Conservation (phyloP, 495 filamentous ascomycete species). For the Xylaria acuta region DNA sequence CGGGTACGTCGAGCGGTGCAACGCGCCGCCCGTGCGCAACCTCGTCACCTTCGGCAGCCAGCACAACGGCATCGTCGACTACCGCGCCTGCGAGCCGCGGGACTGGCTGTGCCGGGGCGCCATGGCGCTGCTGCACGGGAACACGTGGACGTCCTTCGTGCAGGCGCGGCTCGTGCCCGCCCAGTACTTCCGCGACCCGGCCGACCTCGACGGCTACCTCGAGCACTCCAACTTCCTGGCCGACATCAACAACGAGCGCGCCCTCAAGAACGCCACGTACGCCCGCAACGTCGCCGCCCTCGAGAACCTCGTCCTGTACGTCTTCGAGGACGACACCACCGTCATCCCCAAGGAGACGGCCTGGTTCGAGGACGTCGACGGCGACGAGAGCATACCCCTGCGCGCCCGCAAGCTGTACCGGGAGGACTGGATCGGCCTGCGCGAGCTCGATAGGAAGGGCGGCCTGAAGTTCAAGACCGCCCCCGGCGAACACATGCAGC, state of each 20-base stretch:
- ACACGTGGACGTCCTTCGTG: constrained; percentile 77
- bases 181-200: constrained; percentile 88
- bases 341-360: constrained; percentile 90
- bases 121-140: constrained; percentile 71
- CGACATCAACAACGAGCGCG: constrained; percentile 96
- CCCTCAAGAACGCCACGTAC: constrained; percentile 74
- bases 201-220: constrained; percentile 74
- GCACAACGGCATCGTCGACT: constrained; percentile 91
- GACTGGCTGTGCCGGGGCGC: constrained; percentile 85
- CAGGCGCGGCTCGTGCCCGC: constrained; percentile 86
- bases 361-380: constrained; percentile 90
- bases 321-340: constrained; percentile 86
- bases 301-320: constrained; percentile 84
- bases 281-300: constrained; percentile 70
- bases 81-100: constrained; percentile 64
- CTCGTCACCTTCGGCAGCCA: constrained; percentile 92
- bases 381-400: constrained; percentile 69
- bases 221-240: constrained; percentile 91
- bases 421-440: constrained; percentile 95
- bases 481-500: constrained; percentile 82
- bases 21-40: constrained; percentile 76
- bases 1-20: constrained; percentile 91
- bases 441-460: constrained; percentile 77
- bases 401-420: constrained; percentile 76
- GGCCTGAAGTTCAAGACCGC: constrained; percentile 74